Base-by-base conservation (phyloP, 257 asterid genomes). In the Gardenia jasminoides region DNA sequence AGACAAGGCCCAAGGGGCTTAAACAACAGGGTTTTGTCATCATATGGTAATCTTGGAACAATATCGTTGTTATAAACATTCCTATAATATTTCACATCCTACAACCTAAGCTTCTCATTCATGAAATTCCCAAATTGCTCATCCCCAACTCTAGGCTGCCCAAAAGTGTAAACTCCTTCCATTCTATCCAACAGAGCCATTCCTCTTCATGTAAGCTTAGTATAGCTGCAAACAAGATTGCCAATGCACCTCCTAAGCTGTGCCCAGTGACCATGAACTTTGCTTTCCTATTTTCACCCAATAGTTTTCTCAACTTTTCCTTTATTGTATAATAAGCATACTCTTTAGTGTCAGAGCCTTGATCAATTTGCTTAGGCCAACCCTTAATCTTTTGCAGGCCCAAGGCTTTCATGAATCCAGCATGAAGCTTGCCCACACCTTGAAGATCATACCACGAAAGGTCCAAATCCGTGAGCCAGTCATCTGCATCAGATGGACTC, bases 111-210 rank as follows among this genome's bases (percentile, higher is more conserved):
- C 30, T 86, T 90, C 20, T 79, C 79, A 86, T 83, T 87, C 94
- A 91, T 87, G 44, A 81, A 91, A 73, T 82, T 87, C 59, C 97
- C 98, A 81, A 93, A 90, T 76, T 87, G 79, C 84, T 75, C 82
- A 77, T 93, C 80, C 31, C 98, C 98, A 75, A 91, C 90, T 31
- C 97, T 90, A 12, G 98, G 98, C 76, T 93, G 98, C 50, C 97
- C 98, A 67, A 88, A 93, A 4, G 97, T 89, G 87, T 91, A 89
- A 22, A 91, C 96, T 70, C 97, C 98, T 78, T 90, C 93, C 85
- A 90, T 19, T 46, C 83, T 86, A 7, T 75, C 61, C 78, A 93
- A 82, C 78, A 93, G n/a, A n/a, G 0, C 72, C 33, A 16, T 50
- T 91, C 82, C 88, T 92, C 97, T 44, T 83, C 91, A 41, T 92